Evolutionary conservation across 208 protist species (phyloP), one percentile per base, ranked within the genome.

Genomic region (Acanthamoeba sp.): DNA sequence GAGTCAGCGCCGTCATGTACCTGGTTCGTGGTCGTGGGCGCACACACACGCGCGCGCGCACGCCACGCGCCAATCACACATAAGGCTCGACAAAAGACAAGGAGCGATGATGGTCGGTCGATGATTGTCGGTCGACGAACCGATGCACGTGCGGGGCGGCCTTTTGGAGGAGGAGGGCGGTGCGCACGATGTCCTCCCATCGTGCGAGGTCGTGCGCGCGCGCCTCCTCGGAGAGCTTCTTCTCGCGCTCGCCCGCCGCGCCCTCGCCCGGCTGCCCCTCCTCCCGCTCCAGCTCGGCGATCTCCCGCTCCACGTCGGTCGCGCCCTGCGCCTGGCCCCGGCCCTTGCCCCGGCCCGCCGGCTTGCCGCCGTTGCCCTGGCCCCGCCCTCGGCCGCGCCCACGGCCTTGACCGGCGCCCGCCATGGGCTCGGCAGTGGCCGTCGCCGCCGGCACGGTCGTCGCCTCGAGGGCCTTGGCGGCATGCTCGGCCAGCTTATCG

Each of bases 221-320:
- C 10, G 80, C 80, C 52, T 89, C 80, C 80, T 89, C 80, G 27
- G 80, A 89, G 27, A 89, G 52, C 80, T 89, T 89, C 80, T 40
- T 52, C 36, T 89, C 73, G 1, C 40, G 14, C 42, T 84, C 73
- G 40, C 42, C 27, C 24, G 20, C 80, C 20, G 14, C 48, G 1
- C 20, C 52, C 80, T 9, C 22, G 3, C 20, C 42, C 29, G 5
- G 7, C 80, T 16, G 2, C 80, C 7, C 52, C 50, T 89, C 52
- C 16, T 89, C 52, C 16, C n/a, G n/a, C 52, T 89, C 50, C 14
- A 89, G 52, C 27, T 1, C 32, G 32, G 45, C 50, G 20, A 66
- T 55, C 80, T 89, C 80, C 6, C 50, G 45, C n/a, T 55, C 52
- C 1, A 42, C 12, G 20, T 42, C 10, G 5, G 22, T 36, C 22